Conservation (phyloP, 805 yeast species). For the Candida vaughaniae region DNA sequence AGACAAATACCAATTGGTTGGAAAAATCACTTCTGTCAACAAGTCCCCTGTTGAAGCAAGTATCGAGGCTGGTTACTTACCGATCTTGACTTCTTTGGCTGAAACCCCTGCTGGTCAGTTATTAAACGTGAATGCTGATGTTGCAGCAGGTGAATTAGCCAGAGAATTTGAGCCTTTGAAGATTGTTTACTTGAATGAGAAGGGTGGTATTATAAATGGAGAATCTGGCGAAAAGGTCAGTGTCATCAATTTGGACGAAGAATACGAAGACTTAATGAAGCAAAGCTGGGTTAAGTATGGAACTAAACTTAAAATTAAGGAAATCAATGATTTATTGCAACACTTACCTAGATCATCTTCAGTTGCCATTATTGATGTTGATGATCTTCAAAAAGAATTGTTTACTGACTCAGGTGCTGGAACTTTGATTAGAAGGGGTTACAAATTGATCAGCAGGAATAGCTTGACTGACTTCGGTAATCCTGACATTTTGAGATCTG, state of each 20-base stretch:
- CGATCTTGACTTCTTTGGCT: constrained; percentile 93
- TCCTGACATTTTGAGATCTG: constrained; percentile 75
- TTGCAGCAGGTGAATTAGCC: constrained; percentile 97
- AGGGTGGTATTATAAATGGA: constrained; percentile 96
- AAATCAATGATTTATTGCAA: constrained; percentile 90
- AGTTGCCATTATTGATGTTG: constrained; percentile 94
- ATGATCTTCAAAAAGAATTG: constrained; percentile 93
- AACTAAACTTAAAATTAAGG: constrained; percentile 94
- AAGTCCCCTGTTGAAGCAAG: constrained; percentile 88
- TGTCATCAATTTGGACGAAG: constrained; percentile 92
- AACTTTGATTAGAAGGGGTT: constrained; percentile 95
- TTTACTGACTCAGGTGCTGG: constrained; percentile 99
- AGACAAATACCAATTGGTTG: constrained; percentile 89
- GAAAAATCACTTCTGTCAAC: constrained; percentile 81
- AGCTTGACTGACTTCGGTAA: constrained; percentile 67
- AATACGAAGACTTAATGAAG: constrained; percentile 84
- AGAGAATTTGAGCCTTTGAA: constrained; percentile 95
- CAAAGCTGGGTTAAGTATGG: constrained; percentile 99
- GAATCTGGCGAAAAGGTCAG: constrained; percentile 87
- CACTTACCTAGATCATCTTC: constrained; percentile 95
- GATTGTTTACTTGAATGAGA: constrained; percentile 93
- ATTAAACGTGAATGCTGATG: constrained; percentile 96
- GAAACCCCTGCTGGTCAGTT: constrained; percentile 97
- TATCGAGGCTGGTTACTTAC: constrained; percentile 93
- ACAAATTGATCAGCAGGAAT: constrained; percentile 73